Evolutionary conservation across 1,139 yeast species (phyloP), one percentile per base, ranked within the genome.

Genomic region (Neolecta irregularis): DNA sequence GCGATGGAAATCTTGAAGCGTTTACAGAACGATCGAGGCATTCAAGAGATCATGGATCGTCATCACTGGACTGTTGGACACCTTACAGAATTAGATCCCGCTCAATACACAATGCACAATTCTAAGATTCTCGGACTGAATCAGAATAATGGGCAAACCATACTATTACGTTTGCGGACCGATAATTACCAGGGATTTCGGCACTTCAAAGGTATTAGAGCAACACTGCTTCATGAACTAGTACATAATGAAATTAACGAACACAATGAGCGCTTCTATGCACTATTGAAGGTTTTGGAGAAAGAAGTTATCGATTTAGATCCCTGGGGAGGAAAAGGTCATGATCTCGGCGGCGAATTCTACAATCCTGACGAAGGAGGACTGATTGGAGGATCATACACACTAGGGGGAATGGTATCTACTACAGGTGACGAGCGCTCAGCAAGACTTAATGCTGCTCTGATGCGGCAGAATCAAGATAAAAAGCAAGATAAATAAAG

Each of bases 11-110:
- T 54, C 21, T 43, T 59, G 35, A 48, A 54, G 30, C 42, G 55
- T 17, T 46, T 59, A 7, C 44, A 49, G 8, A 50, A 52, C 33
- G 64, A 59, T 40, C 41, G 48, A 9, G 63, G 61, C 8, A 50
- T 59, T 11, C 48, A 44, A 25, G 57, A 55, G 2, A 47, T 60
- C 21, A 57, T 59, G 62, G 46, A 42, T 25, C 53, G 52, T 39
- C 50, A 59, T 44, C 46, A 53, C 32, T 55, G 54, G 50, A 43
- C 48, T 4, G 60, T 60, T 4, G 58, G 59, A 1, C 42, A 52
- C 3, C 43, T 60, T 25, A 52, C 61, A 0, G 64, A 60, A 39
- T 49, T 60, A 18, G 64, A 60, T 34, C 64, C 64, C 1, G 52
- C 58, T 2, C 41, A 53, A 12, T 54, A 56, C 41, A 58, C 63